Conservation (phyloP, 2,329 filamentous ascomycete species). For the Cladosporium sp. region DNA sequence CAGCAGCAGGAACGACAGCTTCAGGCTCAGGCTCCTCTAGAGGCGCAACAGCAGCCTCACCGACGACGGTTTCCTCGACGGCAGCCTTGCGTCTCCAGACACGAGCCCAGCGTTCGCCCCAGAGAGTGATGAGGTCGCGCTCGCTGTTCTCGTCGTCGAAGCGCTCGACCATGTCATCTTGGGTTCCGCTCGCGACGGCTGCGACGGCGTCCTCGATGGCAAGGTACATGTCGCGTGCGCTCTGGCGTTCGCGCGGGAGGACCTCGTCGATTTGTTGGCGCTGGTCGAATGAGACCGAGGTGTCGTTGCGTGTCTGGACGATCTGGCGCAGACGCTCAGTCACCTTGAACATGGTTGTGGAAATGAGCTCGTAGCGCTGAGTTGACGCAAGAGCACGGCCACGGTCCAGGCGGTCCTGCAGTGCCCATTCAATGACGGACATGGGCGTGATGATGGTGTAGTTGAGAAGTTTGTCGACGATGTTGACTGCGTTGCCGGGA, state of each 20-base stretch:
- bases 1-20: conserved; percentile 16
- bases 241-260: conserved; percentile 62
- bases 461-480: conserved; percentile 94
- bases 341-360: conserved; percentile 84
- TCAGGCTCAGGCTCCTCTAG: conserved; percentile 30
- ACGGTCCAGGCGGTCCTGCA: conserved; percentile 58
- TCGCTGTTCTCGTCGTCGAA: conserved; percentile 54
- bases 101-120: conserved; percentile 81
- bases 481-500: conserved; percentile 83
- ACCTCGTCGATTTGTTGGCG: conserved; percentile 60
- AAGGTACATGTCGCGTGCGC: conserved; percentile 74
- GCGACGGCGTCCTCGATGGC: conserved; percentile 73
- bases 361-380: conserved; percentile 85
- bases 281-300: conserved; percentile 53
- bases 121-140: conserved; percentile 64
- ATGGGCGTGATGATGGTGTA: conserved; percentile 88
- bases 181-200: conserved; percentile 66
- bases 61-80: conserved; percentile 73
- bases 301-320: conserved; percentile 56
- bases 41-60: conserved; percentile 50
- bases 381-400: conserved; percentile 60
- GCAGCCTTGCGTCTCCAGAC: conserved; percentile 77
- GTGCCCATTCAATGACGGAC: conserved; percentile 84
- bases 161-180: conserved; percentile 69
- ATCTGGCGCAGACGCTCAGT: conserved; percentile 81